Evolutionary conservation across 495 filamentous ascomycete species (phyloP), one percentile per base, ranked within the genome.

Genomic region (Penicillium canescens): DNA sequence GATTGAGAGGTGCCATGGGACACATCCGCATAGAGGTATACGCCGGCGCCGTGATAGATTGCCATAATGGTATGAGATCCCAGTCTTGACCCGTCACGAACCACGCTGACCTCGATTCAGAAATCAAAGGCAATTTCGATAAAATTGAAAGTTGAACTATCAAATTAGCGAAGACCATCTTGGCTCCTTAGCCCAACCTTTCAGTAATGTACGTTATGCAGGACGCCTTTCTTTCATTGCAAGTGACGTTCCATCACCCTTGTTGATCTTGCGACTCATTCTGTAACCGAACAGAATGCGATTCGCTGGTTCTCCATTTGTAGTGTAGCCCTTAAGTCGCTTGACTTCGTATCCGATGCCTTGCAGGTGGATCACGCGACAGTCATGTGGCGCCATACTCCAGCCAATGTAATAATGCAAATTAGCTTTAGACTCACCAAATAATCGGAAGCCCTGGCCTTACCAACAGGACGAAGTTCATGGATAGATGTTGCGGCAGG

Each of bases 41-140:
- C 56, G 71, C 53, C 70, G 71, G 73, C 70, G 60, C 59, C 65
- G 41, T 61, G 51, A 64, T 61, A 52, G 52, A 65, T 61, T 55
- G 48, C 50, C 56, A 59, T 63, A 46, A 42, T 57, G 67, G 71
- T 72, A 71, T 55, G 63, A 36, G 20, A 23, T 4, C 38, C 26
- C 38, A 12, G n/a, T 14, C n/a, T 37, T 37, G 10, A 9, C 10
- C 6, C 40, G 26, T 34, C 4, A 14, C 33, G 23, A 1, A 20
- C 13, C 9, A 34, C 43, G 46, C 63, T 66, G 46, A 66, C 55
- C n/a, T 51, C 21, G 7, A 24, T 28, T 36, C 36, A 63, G 61
- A 52, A 56, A 37, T 47, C 14, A 57, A 59, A 44, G 38, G 28
- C 28, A 38, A 38, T 33, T 54, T 42, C 23, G 18, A 46, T 34